A percentile compares a stretch with the other conserved stretches of the same genome.
Conservation (phyloP, 225 moss, liverwort and hornwort genomes). For the Marchantia paleacea region DNA sequence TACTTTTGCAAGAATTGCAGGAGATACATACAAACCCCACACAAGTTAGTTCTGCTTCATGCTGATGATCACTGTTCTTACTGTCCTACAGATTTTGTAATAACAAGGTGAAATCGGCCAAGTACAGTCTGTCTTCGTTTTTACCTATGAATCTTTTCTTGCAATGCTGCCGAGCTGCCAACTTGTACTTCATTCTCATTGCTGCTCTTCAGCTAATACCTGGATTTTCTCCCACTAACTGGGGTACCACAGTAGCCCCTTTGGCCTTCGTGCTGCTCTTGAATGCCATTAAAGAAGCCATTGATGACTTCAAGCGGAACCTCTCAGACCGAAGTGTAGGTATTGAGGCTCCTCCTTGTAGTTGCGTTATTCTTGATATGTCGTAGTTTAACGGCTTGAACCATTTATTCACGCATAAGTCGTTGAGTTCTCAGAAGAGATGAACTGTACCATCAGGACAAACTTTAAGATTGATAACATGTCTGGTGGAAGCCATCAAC, state of each 20-base stretch:
- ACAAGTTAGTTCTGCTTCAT: too few species aligned
- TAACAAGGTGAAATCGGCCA: conserved; percentile 67
- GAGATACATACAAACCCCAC: too few species aligned
- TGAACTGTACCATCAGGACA: too few species aligned
- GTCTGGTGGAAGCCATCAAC: background rate
- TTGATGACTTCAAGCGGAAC: conserved; percentile 72
- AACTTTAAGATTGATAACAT: background rate
- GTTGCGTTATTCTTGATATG: background rate
- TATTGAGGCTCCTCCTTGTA: conserved; percentile 15
- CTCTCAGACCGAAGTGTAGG: conserved; percentile 61
- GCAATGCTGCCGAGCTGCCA: conserved; percentile 65
- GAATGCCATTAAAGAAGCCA: conserved; percentile 76
- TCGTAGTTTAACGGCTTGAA: background rate
- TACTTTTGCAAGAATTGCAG: too few species aligned
- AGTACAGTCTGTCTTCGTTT: conserved; percentile 55
- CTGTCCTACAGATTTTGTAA: conserved; percentile 60
- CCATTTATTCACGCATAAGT: too few species aligned
- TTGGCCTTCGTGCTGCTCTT: conserved; percentile 69
- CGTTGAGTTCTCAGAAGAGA: too few species aligned
- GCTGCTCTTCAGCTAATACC: conserved; percentile 61
- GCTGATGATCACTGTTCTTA: background rate
- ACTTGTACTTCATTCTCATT: conserved; percentile 80
- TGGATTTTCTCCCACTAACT: conserved; percentile 57
- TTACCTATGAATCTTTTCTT: conserved; percentile 61
- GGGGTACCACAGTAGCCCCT: conserved; percentile 68